Evolutionary conservation across 192 early-diverging fungal genomes (phyloP).

Genomic region (Funneliformis mosseae): DNA sequence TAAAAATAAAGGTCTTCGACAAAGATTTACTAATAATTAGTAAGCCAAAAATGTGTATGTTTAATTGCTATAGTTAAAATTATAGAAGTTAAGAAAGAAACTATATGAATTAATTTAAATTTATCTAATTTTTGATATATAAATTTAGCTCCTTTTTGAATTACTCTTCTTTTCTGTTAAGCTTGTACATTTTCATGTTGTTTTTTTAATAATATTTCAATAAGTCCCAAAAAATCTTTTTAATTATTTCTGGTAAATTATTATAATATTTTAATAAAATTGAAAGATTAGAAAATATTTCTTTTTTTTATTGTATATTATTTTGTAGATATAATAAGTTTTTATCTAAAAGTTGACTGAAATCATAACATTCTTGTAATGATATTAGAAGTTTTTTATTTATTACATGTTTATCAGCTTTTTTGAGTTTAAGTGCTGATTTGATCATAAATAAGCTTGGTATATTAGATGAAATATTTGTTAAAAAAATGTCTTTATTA

Average conservation of each 20-base stretch:
- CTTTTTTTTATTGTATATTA: not conserved
- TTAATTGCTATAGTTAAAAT: conserved; percentile 1
- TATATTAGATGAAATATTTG: too few relatives aligned
- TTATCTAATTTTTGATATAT: too few relatives aligned
- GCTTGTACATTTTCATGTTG: not conserved
- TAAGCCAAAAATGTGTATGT: not conserved
- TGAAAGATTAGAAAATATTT: not conserved
- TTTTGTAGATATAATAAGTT: too few relatives aligned
- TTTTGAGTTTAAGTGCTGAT: too few relatives aligned
- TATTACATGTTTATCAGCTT: too few relatives aligned
- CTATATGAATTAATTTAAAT: not conserved
- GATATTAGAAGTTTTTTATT: too few relatives aligned
- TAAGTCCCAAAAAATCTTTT: not conserved
- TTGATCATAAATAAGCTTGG: too few relatives aligned
- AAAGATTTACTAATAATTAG: not conserved
- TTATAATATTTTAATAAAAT: not conserved
- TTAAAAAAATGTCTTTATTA: too few relatives aligned
- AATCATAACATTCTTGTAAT: too few relatives aligned
- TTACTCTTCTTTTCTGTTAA: not conserved
- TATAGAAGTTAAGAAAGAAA: conserved; percentile 1
- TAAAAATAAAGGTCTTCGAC: not conserved
- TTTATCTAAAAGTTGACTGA: too few relatives aligned
- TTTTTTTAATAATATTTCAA: not conserved
- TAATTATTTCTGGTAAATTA: not conserved
- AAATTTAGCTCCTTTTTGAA: not conserved